phyloP scores from a whole-genome alignment of 2,329 filamentous ascomycete genomes.

The Bisporella sp. region DNA sequence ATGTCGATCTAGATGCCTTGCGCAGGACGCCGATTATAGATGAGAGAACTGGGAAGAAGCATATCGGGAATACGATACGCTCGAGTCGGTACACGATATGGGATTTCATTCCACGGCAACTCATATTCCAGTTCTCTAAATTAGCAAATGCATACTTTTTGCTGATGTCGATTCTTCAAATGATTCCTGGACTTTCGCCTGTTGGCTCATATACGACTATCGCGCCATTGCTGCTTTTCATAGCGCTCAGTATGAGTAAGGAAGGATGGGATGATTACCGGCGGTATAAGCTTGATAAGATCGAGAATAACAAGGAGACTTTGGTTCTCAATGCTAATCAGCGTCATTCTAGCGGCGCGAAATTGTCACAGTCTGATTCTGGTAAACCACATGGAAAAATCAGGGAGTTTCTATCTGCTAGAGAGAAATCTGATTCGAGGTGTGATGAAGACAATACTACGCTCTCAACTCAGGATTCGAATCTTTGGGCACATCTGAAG shows the following conservation, averaged over 20 bases:
- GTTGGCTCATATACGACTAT: slow-evolving; percentile 87
- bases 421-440: slow-evolving; percentile 1
- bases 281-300: slow-evolving; percentile 75
- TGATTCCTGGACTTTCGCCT: slow-evolving; percentile 88
- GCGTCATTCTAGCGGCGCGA: not conserved
- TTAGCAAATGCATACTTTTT: slow-evolving; percentile 95
- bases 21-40: slow-evolving; percentile 55
- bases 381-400: not conserved
- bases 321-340: slow-evolving; percentile 18
- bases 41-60: slow-evolving; percentile 68
- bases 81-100: slow-evolving; percentile 84
- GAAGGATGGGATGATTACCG: slow-evolving; percentile 87
- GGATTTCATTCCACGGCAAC: slow-evolving; percentile 82
- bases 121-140: slow-evolving; percentile 89
- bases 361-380: not conserved
- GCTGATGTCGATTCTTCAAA: slow-evolving; percentile 76
- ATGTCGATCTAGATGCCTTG: slow-evolving; percentile 62
- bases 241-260: slow-evolving; percentile 80
- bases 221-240: slow-evolving; percentile 72
- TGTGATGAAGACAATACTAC: slow-evolving; percentile 1
- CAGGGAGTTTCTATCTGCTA: not conserved
- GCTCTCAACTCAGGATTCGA: slow-evolving; percentile 2
- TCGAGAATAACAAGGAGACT: slow-evolving; percentile 69
- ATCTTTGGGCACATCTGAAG: slow-evolving; percentile 43
- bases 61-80: slow-evolving; percentile 76